These are phyloP conservation scores for Phaeodactylum tricornutum DNA, from an alignment of 108 stramenopile genomes.

Conservation along the genomic window DNA sequence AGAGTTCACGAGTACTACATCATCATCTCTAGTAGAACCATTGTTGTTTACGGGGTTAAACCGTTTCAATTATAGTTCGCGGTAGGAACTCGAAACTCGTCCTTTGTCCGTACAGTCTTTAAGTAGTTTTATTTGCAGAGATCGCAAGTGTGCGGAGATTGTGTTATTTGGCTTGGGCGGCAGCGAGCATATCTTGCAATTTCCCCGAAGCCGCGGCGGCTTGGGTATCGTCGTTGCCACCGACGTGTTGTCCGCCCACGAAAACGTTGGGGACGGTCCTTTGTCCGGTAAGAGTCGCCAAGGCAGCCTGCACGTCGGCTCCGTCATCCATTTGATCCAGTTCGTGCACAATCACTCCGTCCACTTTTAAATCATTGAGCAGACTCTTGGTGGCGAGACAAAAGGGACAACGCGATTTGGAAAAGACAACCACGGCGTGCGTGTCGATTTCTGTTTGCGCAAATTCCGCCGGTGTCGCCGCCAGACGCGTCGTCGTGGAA, in stretches of 20 bases:
- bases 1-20: no score
- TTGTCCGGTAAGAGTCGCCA: conserved; percentile 54
- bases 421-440: conserved; percentile 49
- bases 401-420: conserved; percentile 63
- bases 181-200: conserved; percentile 57
- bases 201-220: conserved; percentile 48
- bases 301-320: conserved; percentile 40
- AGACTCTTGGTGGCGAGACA: conserved; percentile 55
- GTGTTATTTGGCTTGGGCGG: no score
- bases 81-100: no score
- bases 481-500: no score
- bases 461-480: conserved; percentile 32
- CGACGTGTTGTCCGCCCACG: conserved; percentile 69
- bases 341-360: conserved; percentile 53
- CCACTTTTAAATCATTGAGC: conserved; percentile 34
- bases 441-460: conserved; percentile 64
- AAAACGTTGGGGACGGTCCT: conserved; percentile 80
- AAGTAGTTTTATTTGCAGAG: no score
- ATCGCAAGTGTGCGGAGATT: no score
- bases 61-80: no score
- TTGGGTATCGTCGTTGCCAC: conserved; percentile 75
- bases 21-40: no score
- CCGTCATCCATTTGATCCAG: conserved; percentile 68
- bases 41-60: no score
- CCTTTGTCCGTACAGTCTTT: no score